These are phyloP conservation scores for Petunia secreta DNA, from an alignment of 257 asterid genomes.

Conservation along the genomic window DNA sequence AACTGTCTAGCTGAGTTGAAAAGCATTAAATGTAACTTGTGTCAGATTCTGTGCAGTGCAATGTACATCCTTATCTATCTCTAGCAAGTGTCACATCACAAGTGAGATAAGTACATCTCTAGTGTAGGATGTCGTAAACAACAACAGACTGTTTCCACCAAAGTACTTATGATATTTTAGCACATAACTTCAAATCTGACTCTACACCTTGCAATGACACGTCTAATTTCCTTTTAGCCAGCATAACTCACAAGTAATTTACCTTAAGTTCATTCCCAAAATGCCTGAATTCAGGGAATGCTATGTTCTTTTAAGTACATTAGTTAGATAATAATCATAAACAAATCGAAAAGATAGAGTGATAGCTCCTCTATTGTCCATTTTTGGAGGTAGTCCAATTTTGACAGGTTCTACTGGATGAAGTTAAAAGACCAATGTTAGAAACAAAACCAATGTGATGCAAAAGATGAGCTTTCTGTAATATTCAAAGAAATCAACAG, in stretches of 20 bases:
- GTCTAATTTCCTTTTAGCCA: background rate
- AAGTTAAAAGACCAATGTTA: background rate
- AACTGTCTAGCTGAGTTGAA: background rate
- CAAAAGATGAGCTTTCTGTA: background rate
- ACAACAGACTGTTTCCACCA: background rate
- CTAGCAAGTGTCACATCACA: background rate
- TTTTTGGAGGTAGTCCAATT: background rate
- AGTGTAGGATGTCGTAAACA: background rate
- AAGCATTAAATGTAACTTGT: background rate
- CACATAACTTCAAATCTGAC: background rate
- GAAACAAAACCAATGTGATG: background rate
- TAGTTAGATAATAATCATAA: background rate
- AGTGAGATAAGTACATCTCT: background rate
- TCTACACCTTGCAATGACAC: background rate
- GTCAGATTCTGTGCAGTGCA: background rate
- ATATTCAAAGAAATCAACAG: background rate
- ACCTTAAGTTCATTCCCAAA: slow-evolving; percentile 8
- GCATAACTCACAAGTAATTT: background rate
- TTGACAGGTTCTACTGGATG: background rate
- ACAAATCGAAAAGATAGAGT: background rate
- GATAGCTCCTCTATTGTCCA: background rate
- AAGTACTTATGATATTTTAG: background rate
- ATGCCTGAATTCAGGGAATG: background rate
- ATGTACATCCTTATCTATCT: background rate
- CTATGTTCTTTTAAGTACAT: background rate